Evolutionary conservation across 2,329 filamentous ascomycete genomes (phyloP).

Genomic region (Davidsoniella eucalypti): DNA sequence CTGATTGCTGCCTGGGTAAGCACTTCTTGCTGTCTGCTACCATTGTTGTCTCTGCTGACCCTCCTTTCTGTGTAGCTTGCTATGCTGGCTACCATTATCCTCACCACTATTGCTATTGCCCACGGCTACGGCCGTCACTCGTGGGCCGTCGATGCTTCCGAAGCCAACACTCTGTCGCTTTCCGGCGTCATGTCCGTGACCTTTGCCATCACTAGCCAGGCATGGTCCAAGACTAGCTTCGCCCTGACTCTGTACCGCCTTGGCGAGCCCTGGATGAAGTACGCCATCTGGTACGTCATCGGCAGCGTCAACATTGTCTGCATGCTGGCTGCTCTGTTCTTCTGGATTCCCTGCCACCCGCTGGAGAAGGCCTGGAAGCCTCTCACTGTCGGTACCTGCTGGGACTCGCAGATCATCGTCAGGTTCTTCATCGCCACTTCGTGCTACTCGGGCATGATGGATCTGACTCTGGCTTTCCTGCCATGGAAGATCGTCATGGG

Average conservation of each 20-base stretch:
- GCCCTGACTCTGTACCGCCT: slow-evolving; percentile 19
- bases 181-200: slow-evolving; percentile 10
- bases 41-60: neutral
- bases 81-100: slow-evolving; percentile 8
- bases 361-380: slow-evolving; percentile 17
- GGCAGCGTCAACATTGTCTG: slow-evolving; percentile 16
- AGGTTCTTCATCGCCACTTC: slow-evolving; percentile 3
- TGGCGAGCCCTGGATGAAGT: slow-evolving; percentile 15
- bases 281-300: slow-evolving; percentile 18
- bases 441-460: slow-evolving; percentile 15
- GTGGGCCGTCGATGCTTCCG: slow-evolving; percentile 8
- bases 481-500: slow-evolving; percentile 18
- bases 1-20: slow-evolving; percentile 19
- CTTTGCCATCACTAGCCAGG: slow-evolving; percentile 3
- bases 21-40: neutral
- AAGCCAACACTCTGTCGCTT: slow-evolving; percentile 2
- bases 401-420: slow-evolving; percentile 12
- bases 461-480: slow-evolving; percentile 15
- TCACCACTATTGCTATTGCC: slow-evolving; percentile 13
- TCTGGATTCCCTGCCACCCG: slow-evolving; percentile 18
- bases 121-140: slow-evolving; percentile 15
- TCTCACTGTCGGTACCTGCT: slow-evolving; percentile 16
- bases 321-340: slow-evolving; percentile 15
- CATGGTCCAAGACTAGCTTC: slow-evolving; percentile 17
- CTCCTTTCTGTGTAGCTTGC: neutral